Evolutionary conservation across 2,329 filamentous ascomycete species (phyloP).

Genomic region (Aureobasidium leucospermi): DNA sequence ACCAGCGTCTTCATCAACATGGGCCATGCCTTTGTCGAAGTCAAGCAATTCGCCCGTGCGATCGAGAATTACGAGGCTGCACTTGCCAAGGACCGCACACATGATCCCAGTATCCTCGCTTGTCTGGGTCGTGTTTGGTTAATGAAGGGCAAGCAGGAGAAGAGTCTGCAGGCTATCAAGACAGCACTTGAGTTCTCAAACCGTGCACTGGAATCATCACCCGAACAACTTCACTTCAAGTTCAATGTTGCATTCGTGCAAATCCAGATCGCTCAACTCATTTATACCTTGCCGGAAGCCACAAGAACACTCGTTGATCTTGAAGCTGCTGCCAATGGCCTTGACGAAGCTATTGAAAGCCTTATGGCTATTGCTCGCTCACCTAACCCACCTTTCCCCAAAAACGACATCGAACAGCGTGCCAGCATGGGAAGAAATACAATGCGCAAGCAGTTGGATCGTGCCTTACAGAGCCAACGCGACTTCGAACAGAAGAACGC

Average conservation of each 20-base stretch:
- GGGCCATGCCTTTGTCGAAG: slow-evolving; percentile 84
- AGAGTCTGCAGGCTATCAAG: slow-evolving; percentile 54
- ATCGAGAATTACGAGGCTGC: slow-evolving; percentile 92
- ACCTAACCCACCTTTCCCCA: slow-evolving; percentile 75
- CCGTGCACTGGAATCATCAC: slow-evolving; percentile 67
- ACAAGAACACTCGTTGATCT: slow-evolving; percentile 75
- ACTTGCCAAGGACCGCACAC: slow-evolving; percentile 68
- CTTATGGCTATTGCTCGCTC: slow-evolving; percentile 53
- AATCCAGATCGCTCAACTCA: slow-evolving; percentile 79
- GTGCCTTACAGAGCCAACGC: slow-evolving; percentile 73
- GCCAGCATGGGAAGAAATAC: slow-evolving; percentile 97
- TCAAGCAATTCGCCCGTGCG: slow-evolving; percentile 82
- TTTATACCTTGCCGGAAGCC: slow-evolving; percentile 66
- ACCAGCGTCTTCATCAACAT: slow-evolving; percentile 86
- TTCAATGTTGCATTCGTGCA: slow-evolving; percentile 99
- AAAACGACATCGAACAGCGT: slow-evolving; percentile 83
- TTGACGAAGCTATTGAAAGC: slow-evolving; percentile 76
- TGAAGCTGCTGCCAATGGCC: slow-evolving; percentile 67
- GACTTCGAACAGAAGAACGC: slow-evolving; percentile 94
- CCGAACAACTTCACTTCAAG: slow-evolving; percentile 82
- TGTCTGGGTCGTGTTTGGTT: slow-evolving; percentile 86
- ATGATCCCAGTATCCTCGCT: slow-evolving; percentile 71
- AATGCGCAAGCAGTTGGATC: slow-evolving; percentile 82
- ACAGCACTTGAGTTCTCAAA: slow-evolving; percentile 57
- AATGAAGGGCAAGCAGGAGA: slow-evolving; percentile 66